Evolutionary conservation across 1,284 basidiomycete species (phyloP), one percentile per base, ranked within the genome.

Genomic region (Amylostereum chailletii): DNA sequence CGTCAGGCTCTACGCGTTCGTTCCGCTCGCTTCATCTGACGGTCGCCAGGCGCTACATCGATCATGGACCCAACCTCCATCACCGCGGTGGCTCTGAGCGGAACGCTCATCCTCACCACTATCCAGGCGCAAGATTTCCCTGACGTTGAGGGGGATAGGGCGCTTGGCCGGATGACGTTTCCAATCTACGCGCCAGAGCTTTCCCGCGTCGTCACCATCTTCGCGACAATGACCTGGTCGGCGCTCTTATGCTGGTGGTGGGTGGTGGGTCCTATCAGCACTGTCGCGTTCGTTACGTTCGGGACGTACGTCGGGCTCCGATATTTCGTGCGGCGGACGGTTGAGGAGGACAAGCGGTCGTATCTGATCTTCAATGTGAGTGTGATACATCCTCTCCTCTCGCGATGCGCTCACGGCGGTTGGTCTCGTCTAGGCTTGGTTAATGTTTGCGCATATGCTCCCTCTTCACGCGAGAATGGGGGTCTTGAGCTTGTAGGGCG

Each of bases 111-210:
- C 34, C 58, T 64, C 43, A 67, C 66, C 7, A 68, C 66, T 5
- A 62, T 63, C 34, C 64, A 64, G 47, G 58, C 60, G 9, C 63
- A 67, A 48, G 67, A 69, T 48, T 69, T 68, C 51, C 57, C 62
- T 27, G 67, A 69, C 45, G 58, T 64, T 27, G 60, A 58, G 30
- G 67, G 67, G 5, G 67, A 69, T 48, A 51, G 44, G 19, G 49
- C 56, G 8, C 49, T 61, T 0, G 64, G 64, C 4, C 58, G 67
- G 10, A 46, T 51, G 26, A 69, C 67, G 1, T 57, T 69, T 33
- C 66, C 67, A 0, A 66, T 68, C 34, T 58, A 60, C 39, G 55
- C 58, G 3, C 67, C 67, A 2, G 50, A 57, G 19, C 45, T 57
- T 11, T 63, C 65, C n/a, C 56, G 66, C 8, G 46, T 53, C 8